phyloP scores from a whole-genome alignment of 1,139 yeast genomes.

The Hanseniaspora gamundiae region DNA sequence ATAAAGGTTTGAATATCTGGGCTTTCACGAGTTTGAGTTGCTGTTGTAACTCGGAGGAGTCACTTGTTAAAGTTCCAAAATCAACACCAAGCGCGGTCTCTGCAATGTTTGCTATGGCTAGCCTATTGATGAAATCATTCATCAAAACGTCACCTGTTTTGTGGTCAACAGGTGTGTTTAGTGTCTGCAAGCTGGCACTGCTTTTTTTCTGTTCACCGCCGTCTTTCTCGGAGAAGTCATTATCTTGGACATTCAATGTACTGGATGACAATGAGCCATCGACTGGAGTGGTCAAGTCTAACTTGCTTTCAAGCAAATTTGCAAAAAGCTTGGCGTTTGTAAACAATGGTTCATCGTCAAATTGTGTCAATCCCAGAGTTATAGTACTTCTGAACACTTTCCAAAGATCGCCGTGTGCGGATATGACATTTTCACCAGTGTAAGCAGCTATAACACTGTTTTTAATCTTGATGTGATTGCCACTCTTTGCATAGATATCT shows the following conservation, averaged over 20 bases:
- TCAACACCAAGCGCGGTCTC: constrained; percentile 40
- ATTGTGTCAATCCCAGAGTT: constrained; percentile 41
- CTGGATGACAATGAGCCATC: neutral
- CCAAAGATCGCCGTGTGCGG: constrained; percentile 50
- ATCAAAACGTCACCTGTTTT: constrained; percentile 19
- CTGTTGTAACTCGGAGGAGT: constrained; percentile 28
- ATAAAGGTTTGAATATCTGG: constrained; percentile 46
- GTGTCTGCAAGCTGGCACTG: neutral
- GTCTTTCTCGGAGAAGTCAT: too few species aligned
- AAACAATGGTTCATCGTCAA: constrained; percentile 29
- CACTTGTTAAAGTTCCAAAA: constrained; percentile 26
- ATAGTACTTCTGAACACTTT: constrained; percentile 34
- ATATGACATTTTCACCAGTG: constrained; percentile 52
- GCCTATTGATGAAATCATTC: constrained; percentile 35
- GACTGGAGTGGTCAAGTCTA: constrained; percentile 3
- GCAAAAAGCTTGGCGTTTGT: constrained; percentile 27
- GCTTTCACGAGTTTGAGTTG: constrained; percentile 35
- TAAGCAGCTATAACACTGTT: constrained; percentile 42
- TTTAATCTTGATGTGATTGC: constrained; percentile 49
- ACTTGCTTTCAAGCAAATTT: constrained; percentile 16
- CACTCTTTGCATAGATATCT: constrained; percentile 42
- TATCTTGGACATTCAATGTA: too few species aligned
- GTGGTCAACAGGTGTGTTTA: neutral
- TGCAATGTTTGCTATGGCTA: constrained; percentile 39
- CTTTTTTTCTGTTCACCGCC: neutral